Conservation (phyloP, 768 basidiomycete species). For the Gyrodon lividus region DNA sequence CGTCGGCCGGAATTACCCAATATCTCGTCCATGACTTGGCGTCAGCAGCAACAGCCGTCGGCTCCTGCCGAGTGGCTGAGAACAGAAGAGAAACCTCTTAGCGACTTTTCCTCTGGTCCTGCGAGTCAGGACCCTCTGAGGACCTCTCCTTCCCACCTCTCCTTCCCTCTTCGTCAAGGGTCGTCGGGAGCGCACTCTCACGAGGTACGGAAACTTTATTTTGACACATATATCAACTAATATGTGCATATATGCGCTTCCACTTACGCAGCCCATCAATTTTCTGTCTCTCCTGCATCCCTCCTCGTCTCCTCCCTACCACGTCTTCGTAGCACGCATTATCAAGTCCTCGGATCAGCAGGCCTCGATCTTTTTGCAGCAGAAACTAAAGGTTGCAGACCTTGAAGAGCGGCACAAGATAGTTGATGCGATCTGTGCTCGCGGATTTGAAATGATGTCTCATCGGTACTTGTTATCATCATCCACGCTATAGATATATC, state of each 20-base stretch:
- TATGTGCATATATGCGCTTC: slow-evolving; percentile 13
- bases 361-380: slow-evolving; percentile 86
- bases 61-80: slow-evolving; percentile 45
- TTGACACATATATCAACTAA: slow-evolving; percentile 11
- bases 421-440: slow-evolving; percentile 80
- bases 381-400: slow-evolving; percentile 87
- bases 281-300: slow-evolving; percentile 84
- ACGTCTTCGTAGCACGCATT: slow-evolving; percentile 77
- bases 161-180: slow-evolving; percentile 26
- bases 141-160: slow-evolving; percentile 27
- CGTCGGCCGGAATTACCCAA: slow-evolving; percentile 17
- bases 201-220: slow-evolving; percentile 46
- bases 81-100: slow-evolving; percentile 29
- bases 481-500: background rate
- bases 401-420: slow-evolving; percentile 75
- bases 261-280: slow-evolving; percentile 69
- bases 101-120: slow-evolving; percentile 24
- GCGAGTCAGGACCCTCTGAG: slow-evolving; percentile 30
- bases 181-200: slow-evolving; percentile 33
- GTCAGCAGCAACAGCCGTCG: slow-evolving; percentile 29
- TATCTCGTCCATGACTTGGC: slow-evolving; percentile 18
- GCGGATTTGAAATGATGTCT: slow-evolving; percentile 92
- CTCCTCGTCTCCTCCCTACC: slow-evolving; percentile 81
- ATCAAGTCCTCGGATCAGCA: slow-evolving; percentile 91
- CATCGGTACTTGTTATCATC: slow-evolving; percentile 50